phyloP scores from a whole-genome alignment of 2,329 filamentous ascomycete genomes.

The Fusarium brachygibbosum region DNA sequence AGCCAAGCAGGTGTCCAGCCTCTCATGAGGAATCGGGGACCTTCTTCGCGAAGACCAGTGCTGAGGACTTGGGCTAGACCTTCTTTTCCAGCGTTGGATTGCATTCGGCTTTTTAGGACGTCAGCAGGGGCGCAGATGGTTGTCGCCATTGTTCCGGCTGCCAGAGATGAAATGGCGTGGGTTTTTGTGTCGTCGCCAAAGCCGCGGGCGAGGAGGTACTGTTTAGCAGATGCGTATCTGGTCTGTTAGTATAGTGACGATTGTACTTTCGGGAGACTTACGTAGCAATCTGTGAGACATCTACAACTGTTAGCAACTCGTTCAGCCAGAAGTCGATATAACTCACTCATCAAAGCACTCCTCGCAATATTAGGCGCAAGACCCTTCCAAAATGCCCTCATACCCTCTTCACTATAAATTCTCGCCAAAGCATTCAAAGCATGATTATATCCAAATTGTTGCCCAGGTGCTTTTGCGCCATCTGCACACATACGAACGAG shows the following conservation, averaged over 20 bases:
- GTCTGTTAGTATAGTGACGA: background rate
- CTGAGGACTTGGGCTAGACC: conserved; percentile 53
- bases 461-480: conserved; percentile 54
- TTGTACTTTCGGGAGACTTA: conserved; percentile 37
- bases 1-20: conserved; percentile 63
- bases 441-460: conserved; percentile 58
- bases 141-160: conserved; percentile 61
- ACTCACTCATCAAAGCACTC: conserved; percentile 61
- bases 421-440: conserved; percentile 51
- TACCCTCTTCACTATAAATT: conserved; percentile 55
- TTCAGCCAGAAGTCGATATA: accelerated
- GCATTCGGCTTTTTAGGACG: conserved; percentile 60
- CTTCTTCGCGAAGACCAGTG: conserved; percentile 56
- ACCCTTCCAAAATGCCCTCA: conserved; percentile 56
- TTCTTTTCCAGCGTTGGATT: conserved; percentile 51
- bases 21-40: conserved; percentile 60
- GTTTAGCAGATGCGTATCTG: conserved; percentile 55
- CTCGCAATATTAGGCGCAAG: conserved; percentile 57
- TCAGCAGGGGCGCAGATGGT: conserved; percentile 62
- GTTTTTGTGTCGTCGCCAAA: conserved; percentile 58
- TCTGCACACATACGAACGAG: conserved; percentile 63
- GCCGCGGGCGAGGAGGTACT: conserved; percentile 47
- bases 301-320: conserved; percentile 42
- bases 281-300: conserved; percentile 61
- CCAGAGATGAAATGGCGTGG: conserved; percentile 57